Evolutionary conservation across 2,329 filamentous ascomycete species (phyloP), one percentile per base, ranked within the genome.

Genomic region (Setomelanomma holmii): DNA sequence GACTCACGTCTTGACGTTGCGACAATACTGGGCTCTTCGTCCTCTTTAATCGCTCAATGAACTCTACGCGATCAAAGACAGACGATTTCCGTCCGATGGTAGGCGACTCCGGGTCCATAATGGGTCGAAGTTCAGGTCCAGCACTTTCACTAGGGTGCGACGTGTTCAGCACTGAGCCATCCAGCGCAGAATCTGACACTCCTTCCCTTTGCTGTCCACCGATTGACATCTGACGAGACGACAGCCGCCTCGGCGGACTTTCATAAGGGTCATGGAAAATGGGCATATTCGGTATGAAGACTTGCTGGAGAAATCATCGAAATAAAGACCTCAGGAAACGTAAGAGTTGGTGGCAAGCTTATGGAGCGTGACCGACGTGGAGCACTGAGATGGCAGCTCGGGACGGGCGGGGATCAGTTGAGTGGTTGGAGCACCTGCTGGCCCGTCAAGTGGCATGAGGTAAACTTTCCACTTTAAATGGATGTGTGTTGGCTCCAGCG

Each of bases 21-120:
- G 87, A 79, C 90, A 90, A 95, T 4, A 86, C 85, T 33, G 90
- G 88, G 66, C 86, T 89, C 75, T 92, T 87, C 24, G 86, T 86
- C 72, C 84, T 86, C 78, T 97, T 97, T 61, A 97, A 82, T 59
- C 88, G 84, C 74, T 92, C 85, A 51, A 98, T 97, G 64, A 96
- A 79, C 73, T 93, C 89, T 51, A 86, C 86, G 58, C 93, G 84
- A 71, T 91, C 86, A 40, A 78, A 66, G 36, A 58, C 54, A 14
- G 59, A 49, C n/a, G 71, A 58, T 49, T 61, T 68, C 39, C 54
- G 55, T 21, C 49, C 56, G 33, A 65, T 63, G 30, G 51, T 63
- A 16, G 68, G 68, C 23, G 53, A 49, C 17, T 59, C 55, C 30
- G 56, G 27, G 23, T 62, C 53, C 41, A 51, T 44, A 12, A 54